Base-by-base conservation (phyloP, 2,329 filamentous ascomycete species). In the Diaporthe ampelina region DNA sequence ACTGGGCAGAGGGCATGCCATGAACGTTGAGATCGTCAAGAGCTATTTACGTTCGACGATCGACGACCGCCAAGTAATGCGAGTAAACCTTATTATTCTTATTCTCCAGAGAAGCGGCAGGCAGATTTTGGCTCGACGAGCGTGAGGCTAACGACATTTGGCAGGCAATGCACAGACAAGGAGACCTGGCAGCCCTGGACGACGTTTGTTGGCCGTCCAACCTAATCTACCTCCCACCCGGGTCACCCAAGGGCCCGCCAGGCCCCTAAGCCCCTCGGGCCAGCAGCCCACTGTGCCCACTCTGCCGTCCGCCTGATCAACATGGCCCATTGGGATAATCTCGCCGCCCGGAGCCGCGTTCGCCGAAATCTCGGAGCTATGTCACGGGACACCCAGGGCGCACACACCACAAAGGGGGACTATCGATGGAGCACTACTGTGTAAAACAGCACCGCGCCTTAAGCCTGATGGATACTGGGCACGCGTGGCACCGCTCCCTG, bases 11-110 rank as follows among this genome's bases (percentile, higher is more conserved):
- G 29, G 6, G 29, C n/a, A 19, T 26, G 63, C 63, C 63, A 19
- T 52, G 48, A 40, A 68, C 63, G 63, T 68, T 54, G 63, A 68
- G 63, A 68, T 68, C 63, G 48, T 68, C 63, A 0, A 40, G 48
- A 54, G 48, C 63, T 68, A 68, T 68, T 68, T 68, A 40, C 63
- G 63, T 68, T 68, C 48, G n/a, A 68, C 63, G 63, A 68, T 68
- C 63, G 63, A 40, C 63, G 63, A 68, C 63, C 48, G 63, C 63
- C 63, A 68, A 68, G 63, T 68, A 68, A 68, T 68, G 63, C 63
- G 63, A 68, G 48, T 40, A 68, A 68, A 68, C 63, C 63, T 68
- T 68, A 68, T 68, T 68, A 68, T 54, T 68, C 63, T 68, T 68
- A 54, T 68, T 68, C 63, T 54, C 32, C 32, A 7, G 8, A 4